Percentiles rank a stretch among this genome's conserved stretches.
Conservation (phyloP, 306 rosid genomes). For the Quercus rubra region DNA sequence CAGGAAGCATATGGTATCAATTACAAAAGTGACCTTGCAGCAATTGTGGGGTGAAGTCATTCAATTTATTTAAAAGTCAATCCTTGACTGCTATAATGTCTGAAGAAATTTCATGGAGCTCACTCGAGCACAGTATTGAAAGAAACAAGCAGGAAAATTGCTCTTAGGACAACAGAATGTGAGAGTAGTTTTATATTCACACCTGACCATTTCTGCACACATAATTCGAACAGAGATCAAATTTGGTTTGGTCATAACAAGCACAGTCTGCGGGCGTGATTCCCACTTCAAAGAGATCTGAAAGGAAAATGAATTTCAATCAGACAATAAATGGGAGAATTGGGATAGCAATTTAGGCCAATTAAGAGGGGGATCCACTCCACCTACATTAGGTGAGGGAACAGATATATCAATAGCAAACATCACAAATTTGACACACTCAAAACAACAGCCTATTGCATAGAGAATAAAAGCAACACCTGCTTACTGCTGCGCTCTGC, state of each 20-base stretch:
- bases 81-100: slow-evolving; percentile 7
- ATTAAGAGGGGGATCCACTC: not conserved
- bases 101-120: slow-evolving; percentile 16
- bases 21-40: not conserved
- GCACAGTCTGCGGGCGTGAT: slow-evolving; percentile 83
- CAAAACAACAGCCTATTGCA: slow-evolving; percentile 20
- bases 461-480: slow-evolving; percentile 42
- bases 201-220: slow-evolving; percentile 93
- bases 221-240: slow-evolving; percentile 74
- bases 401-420: not conserved
- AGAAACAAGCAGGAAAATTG: not conserved
- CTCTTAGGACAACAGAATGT: slow-evolving; percentile 13
- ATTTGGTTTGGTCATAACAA: slow-evolving; percentile 90
- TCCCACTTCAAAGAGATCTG: slow-evolving; percentile 98
- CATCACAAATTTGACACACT: not conserved
- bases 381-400: not conserved
- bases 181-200: slow-evolving; percentile 21
- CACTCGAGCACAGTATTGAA: not conserved
- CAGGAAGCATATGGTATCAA: not conserved
- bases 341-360: not conserved
- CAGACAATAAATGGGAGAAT: slow-evolving; percentile 22
- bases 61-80: slow-evolving; percentile 11
- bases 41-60: not conserved
- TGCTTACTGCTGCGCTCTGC: slow-evolving; percentile 97
- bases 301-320: slow-evolving; percentile 37